Base-by-base conservation (phyloP, 108 stramenopile species). In the Pinguiococcus pyrenoidosus region DNA sequence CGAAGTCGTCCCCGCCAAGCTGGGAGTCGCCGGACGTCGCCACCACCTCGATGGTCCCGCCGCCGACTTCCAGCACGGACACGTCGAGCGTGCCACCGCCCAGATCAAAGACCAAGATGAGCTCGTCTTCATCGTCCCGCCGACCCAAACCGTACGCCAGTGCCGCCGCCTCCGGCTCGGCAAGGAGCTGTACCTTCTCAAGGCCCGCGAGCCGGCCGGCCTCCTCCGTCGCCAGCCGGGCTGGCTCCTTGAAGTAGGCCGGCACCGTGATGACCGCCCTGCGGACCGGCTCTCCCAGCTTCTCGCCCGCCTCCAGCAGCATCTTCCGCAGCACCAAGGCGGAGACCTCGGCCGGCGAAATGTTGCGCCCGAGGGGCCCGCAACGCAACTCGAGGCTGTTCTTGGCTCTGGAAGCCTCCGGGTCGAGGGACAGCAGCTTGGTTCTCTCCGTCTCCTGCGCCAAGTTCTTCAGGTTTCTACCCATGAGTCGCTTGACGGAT, bases 71-170 rank as follows among this genome's bases (percentile, higher is more conserved):
- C 23, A 93, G 49, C 14, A 93, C 73, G 12, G 80, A 83, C 14
- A 88, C 87, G 69, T 93, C 91, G 57, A 84, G 89, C 0, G 91
- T 93, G 21, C 91, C 91, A 13, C 91, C 91, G 2, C 91, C 91
- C 27, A 93, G 51, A 56, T 93, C 91, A 69, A 93, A 89, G 0
- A 93, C 88, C 22, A 93, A 54, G 16, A 93, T 83, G 6, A 89
- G 43, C 51, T 85, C 88, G 26, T 81, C 80, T 13, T 54, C 66
- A 6, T 66, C 64, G 25, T 73, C 45, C 22, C 40, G 32, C 34
- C 30, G 32, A 9, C 49, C 66, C 44, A 81, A 43, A 0, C 84
- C 85, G 68, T 93, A 93, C 0, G 86, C 86, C 42, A 93, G 51
- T 4, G 92, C 92, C 9, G 92, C 92, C 22, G 92, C 92, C 61